Evolutionary conservation across 768 basidiomycete genomes (phyloP), one percentile per base, ranked within the genome.

Genomic region (Suillus americanus): DNA sequence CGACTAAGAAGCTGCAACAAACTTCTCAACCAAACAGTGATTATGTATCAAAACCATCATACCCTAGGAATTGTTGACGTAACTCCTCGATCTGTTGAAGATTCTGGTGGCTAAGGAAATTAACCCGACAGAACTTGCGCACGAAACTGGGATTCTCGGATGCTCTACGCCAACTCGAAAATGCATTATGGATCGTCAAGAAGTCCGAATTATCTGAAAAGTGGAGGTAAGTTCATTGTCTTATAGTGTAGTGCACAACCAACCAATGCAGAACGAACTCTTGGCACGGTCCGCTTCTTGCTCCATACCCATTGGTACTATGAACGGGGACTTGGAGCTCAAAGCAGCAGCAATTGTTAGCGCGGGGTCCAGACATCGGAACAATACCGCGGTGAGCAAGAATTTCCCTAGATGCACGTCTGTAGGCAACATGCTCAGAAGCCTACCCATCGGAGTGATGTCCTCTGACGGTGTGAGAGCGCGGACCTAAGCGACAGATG

Each of bases 401-500:
- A 98, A 92, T 79, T 98, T 97, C 45, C 95, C 96, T 4, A 97
- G 85, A 73, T 98, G 94, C 18, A 99, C 96, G 72, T 99, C 97
- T 54, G 95, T 93, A 0, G 97, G 97, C 45, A 99, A 80, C 73
- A 93, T 92, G 79, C 93, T 94, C 46, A 99, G 82, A 28, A 97
- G 80, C 61, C 89, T 82, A 46, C 97, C 97, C 88, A 98, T 91
- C 0, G 95, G 90, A 1, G 97, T 98, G 66, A 99, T 96, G 20
- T 97, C 95, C 74, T 99, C 94, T 1, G 81, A 80, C 3, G 84
- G 70, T 1, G 94, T 98, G 65, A 99, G 79, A 6, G 97, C 96
- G 64, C 90, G 86, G 68, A 94, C 94, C 91, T 92, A 57, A 7
- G 65, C 10, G 40, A 61, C 46, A 60, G 51, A 64, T 53, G 48